phyloP scores from a whole-genome alignment of 371 early-diverging fungal species.

The Saksenaea vasiformis region DNA sequence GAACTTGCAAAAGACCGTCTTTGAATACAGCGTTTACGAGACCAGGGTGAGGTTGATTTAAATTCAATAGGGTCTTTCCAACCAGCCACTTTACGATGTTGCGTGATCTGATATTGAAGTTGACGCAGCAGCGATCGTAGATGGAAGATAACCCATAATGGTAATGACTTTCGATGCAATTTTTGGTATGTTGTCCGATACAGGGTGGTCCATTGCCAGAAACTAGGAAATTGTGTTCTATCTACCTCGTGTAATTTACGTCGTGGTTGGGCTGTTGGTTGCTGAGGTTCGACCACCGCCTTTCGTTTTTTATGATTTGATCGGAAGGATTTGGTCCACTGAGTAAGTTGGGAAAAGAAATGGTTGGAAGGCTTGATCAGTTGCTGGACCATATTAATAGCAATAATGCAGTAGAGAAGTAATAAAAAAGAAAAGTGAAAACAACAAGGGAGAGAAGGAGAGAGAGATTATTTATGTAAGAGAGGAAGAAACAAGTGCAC shows the following conservation, averaged over 20 bases:
- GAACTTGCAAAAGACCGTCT: slow-evolving; percentile 1
- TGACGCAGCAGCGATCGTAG: background rate
- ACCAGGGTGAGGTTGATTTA: background rate
- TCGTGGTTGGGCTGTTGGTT: background rate
- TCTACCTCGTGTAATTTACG: slow-evolving; percentile 2
- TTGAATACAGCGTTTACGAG: slow-evolving; percentile 1
- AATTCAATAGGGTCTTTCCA: background rate
- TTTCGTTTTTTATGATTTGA: slow-evolving; percentile 3
- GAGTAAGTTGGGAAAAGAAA: background rate
- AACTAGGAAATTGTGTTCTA: background rate
- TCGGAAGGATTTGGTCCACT: background rate
- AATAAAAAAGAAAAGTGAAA: slow-evolving; percentile 2
- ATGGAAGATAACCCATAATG: background rate
- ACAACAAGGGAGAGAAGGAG: background rate
- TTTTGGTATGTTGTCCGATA: background rate
- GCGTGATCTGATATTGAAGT: background rate
- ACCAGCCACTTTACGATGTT: background rate
- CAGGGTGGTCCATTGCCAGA: slow-evolving; percentile 3
- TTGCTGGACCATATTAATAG: background rate
- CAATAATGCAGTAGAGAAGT: background rate
- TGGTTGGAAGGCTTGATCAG: background rate
- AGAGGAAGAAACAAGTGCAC: background rate
- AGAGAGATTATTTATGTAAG: background rate
- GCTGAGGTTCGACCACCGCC: background rate
- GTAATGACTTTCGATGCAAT: background rate